These are phyloP conservation scores for Gardenia jasminoides DNA, from an alignment of 257 asterid species.

Conservation along the genomic window DNA sequence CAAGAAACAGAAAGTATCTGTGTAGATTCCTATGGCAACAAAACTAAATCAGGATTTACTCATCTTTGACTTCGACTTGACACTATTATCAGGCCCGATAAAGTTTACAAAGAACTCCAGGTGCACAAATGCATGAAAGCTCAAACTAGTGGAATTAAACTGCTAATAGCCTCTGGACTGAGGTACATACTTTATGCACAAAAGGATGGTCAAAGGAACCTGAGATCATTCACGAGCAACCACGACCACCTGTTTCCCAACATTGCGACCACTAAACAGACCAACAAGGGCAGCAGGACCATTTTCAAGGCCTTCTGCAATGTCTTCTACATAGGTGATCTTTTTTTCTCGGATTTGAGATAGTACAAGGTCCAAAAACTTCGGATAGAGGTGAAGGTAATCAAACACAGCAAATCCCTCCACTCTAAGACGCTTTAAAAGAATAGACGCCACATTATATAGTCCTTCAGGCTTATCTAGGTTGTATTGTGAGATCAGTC, in stretches of 20 bases:
- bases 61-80: no score
- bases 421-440: constrained; percentile 31
- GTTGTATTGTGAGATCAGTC: constrained; percentile 50
- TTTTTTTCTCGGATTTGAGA: constrained; percentile 35
- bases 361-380: constrained; percentile 31
- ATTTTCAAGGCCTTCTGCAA: constrained; percentile 45
- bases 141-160: no score
- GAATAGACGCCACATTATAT: constrained; percentile 27
- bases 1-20: no score
- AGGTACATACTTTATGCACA: no score
- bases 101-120: no score
- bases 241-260: constrained; percentile 43
- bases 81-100: no score
- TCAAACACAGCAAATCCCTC: constrained; percentile 31
- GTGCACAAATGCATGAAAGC: no score
- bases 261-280: constrained; percentile 46
- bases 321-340: constrained; percentile 41
- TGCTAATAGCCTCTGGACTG: no score
- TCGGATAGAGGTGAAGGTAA: constrained; percentile 33
- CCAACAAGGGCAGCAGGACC: constrained; percentile 44
- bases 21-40: no score
- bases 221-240: constrained; percentile 33
- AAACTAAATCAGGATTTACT: no score
- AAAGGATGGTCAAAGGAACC: no score
- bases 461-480: constrained; percentile 37